Conservation (phyloP, 352 stramenopile species). For the Pythium vanterpoolii region DNA sequence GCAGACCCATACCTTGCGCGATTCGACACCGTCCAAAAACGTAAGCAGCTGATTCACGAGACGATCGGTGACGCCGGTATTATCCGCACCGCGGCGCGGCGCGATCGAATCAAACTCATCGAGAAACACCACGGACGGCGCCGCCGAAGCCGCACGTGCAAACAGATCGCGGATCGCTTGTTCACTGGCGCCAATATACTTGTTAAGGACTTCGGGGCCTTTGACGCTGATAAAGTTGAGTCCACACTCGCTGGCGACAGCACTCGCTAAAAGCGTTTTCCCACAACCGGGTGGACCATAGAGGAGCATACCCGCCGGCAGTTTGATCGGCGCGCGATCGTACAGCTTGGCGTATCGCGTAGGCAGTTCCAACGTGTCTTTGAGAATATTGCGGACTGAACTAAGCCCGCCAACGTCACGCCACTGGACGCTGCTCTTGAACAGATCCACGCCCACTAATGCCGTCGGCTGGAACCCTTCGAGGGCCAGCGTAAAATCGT, state of each 20-base stretch:
- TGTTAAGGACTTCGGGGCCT: conserved; percentile 87
- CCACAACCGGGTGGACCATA: conserved; percentile 90
- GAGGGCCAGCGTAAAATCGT: conserved; percentile 72
- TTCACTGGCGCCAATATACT: conserved; percentile 90
- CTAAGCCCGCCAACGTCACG: conserved; percentile 82
- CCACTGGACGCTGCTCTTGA: conserved; percentile 87
- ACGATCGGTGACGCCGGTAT: conserved; percentile 95
- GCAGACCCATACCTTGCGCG: conserved; percentile 62
- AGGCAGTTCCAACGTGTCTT: conserved; percentile 87
- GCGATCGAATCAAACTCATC: conserved; percentile 96
- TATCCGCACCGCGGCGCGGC: conserved; percentile 90
- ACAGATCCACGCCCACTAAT: conserved; percentile 75
- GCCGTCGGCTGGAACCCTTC: conserved; percentile 80
- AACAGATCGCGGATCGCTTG: conserved; percentile 89
- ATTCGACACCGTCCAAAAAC: conserved; percentile 96
- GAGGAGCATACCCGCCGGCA: conserved; percentile 83
- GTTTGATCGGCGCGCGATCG: conserved; percentile 76
- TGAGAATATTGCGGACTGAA: conserved; percentile 78
- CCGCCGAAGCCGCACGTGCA: conserved; percentile 60
- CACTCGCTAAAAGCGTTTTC: conserved; percentile 86
- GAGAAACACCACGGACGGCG: conserved; percentile 80
- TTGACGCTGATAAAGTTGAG: conserved; percentile 92
- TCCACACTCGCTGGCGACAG: conserved; percentile 82
- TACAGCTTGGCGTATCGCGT: conserved; percentile 80
- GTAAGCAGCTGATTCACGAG: conserved; percentile 98